A percentile compares a stretch with the other conserved stretches of the same genome.
Evolutionary conservation across 2,329 filamentous ascomycete genomes (phyloP).

Genomic region (Aspergillus niger): DNA sequence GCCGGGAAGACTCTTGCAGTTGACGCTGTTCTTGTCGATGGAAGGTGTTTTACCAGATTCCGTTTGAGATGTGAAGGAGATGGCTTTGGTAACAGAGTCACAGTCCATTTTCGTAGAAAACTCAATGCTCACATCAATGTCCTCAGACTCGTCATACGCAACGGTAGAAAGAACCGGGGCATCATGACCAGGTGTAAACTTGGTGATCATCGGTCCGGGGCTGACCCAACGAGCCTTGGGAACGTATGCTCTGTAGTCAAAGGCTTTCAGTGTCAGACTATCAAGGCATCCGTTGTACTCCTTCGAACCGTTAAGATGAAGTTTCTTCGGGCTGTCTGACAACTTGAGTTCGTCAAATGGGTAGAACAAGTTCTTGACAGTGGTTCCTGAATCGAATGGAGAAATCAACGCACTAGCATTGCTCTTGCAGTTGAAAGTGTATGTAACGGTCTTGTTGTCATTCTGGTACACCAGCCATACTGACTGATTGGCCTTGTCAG

Average conservation of each 20-base stretch:
- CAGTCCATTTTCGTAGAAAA: slow-evolving; percentile 66
- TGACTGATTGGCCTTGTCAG: slow-evolving; percentile 47
- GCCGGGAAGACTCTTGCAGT: slow-evolving; percentile 47
- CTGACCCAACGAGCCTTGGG: slow-evolving; percentile 52
- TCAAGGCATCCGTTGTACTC: slow-evolving; percentile 59
- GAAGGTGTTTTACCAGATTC: slow-evolving; percentile 47
- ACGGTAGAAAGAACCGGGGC: slow-evolving; percentile 55
- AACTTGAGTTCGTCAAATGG: slow-evolving; percentile 60
- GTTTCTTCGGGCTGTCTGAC: slow-evolving; percentile 46
- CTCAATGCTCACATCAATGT: slow-evolving; percentile 55
- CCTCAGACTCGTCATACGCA: slow-evolving; percentile 43
- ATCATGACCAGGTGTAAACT: slow-evolving; percentile 64
- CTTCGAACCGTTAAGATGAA: slow-evolving; percentile 52
- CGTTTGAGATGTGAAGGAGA: slow-evolving; percentile 58
- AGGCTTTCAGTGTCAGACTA: slow-evolving; percentile 55
- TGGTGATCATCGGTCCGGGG: slow-evolving; percentile 61
- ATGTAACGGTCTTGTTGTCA: slow-evolving; percentile 52
- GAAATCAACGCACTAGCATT: slow-evolving; percentile 55
- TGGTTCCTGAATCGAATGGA: slow-evolving; percentile 57
- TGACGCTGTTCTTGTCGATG: slow-evolving; percentile 48
- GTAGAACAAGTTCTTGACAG: slow-evolving; percentile 65
- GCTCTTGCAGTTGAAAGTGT: slow-evolving; percentile 60
- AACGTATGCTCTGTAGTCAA: slow-evolving; percentile 63
- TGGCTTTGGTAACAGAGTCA: slow-evolving; percentile 51
- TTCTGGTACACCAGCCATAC: slow-evolving; percentile 51